Evolutionary conservation across 1,284 basidiomycete genomes (phyloP).

Genomic region (Fomitiporia mediterranea): DNA sequence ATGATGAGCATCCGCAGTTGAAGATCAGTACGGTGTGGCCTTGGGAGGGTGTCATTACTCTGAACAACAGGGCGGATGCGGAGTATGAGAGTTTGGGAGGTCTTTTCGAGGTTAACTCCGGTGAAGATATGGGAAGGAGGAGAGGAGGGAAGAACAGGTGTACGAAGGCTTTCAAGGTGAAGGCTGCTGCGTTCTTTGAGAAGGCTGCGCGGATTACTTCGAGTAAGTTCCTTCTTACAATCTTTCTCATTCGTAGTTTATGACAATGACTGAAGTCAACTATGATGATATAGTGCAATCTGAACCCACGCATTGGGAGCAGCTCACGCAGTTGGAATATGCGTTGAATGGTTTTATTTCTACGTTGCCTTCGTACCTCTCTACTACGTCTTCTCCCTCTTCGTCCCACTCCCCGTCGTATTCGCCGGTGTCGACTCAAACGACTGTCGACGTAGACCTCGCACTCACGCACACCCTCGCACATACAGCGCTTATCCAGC

Average conservation of each 20-base stretch:
- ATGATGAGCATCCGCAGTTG: slow-evolving; percentile 44
- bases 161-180: slow-evolving; percentile 37
- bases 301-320: slow-evolving; percentile 29
- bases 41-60: slow-evolving; percentile 15
- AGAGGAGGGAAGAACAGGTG: not conserved
- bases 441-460: slow-evolving; percentile 37
- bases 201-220: slow-evolving; percentile 42
- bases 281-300: slow-evolving; percentile 11
- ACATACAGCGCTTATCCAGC: slow-evolving; percentile 47
- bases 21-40: slow-evolving; percentile 53
- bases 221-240: slow-evolving; percentile 30
- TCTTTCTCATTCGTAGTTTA: slow-evolving; percentile 9
- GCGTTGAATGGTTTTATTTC: slow-evolving; percentile 41
- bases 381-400: not conserved
- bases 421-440: not conserved
- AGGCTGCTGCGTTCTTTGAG: slow-evolving; percentile 47
- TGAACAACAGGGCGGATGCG: slow-evolving; percentile 6
- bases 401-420: not conserved
- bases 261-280: not conserved
- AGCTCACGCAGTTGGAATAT: slow-evolving; percentile 38
- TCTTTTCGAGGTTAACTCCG: slow-evolving; percentile 7
- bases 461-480: slow-evolving; percentile 48
- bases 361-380: slow-evolving; percentile 36
- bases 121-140: not conserved
- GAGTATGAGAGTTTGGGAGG: slow-evolving; percentile 20